A percentile compares a stretch with the other conserved stretches of the same genome.
Conservation (phyloP, 805 yeast species). For the Yamadazyma akitaensis region DNA sequence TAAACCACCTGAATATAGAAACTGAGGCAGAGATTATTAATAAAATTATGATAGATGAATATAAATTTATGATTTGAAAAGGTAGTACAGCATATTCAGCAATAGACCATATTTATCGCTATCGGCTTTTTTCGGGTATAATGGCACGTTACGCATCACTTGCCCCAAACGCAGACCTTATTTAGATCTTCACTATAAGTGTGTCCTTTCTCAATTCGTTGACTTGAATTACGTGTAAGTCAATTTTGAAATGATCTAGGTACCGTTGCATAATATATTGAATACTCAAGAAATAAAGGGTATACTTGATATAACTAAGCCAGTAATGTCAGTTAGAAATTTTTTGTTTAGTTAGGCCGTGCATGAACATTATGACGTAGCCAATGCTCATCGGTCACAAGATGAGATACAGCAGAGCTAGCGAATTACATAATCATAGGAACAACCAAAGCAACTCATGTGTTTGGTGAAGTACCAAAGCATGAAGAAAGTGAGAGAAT, state of each 20-base stretch:
- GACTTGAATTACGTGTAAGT: neutral
- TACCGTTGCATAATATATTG: neutral
- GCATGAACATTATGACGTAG: constrained; percentile 1
- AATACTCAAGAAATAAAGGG: neutral
- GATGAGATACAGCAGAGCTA: too few species aligned
- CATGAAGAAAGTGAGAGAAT: too few species aligned
- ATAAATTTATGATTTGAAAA: too few species aligned
- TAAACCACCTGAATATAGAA: constrained; percentile 55
- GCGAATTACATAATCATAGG: too few species aligned
- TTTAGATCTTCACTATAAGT: too few species aligned
- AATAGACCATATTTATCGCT: neutral
- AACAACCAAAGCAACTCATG: neutral
- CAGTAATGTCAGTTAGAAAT: neutral
- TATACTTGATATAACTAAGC: neutral
- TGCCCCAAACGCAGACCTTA: too few species aligned
- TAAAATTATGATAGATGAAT: neutral
- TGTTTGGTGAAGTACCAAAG: too few species aligned
- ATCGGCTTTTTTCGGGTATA: neutral
- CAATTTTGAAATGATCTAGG: neutral
- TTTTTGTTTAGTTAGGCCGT: neutral
- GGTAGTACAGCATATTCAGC: neutral
- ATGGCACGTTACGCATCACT: too few species aligned
- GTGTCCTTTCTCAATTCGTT: too few species aligned
- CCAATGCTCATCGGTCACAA: neutral
- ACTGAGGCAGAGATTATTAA: neutral